A percentile compares a stretch with the other conserved stretches of the same genome.
phyloP scores from a whole-genome alignment of 2,329 filamentous ascomycete genomes.

The Penicillium sp. region DNA sequence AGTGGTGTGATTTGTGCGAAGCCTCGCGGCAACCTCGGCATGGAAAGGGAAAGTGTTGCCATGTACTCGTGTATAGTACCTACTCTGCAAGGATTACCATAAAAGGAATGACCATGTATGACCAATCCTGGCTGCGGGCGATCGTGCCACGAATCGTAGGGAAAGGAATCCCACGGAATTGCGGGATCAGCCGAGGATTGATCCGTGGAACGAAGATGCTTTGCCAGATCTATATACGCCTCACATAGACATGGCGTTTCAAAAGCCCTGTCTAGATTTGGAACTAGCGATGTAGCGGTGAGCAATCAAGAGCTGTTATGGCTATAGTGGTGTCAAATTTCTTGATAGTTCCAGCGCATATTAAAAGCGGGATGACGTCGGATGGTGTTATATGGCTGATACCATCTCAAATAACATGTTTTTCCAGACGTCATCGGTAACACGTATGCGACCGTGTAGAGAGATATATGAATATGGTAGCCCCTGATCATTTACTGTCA shows the following conservation, averaged over 20 bases:
- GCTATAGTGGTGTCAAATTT: neutral
- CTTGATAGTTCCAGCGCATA: neutral
- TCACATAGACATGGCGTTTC: no score
- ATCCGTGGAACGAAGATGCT: slow-evolving; percentile 12
- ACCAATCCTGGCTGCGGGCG: slow-evolving; percentile 9
- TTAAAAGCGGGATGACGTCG: slow-evolving; percentile 16
- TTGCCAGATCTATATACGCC: neutral
- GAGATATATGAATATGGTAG: neutral
- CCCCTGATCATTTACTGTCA: neutral
- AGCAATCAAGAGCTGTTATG: neutral
- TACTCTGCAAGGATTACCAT: slow-evolving; percentile 14
- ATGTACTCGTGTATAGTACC: slow-evolving; percentile 12
- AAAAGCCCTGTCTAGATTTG: no score
- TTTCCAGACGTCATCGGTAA: slow-evolving; percentile 8
- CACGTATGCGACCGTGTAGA: neutral
- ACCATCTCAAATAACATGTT: slow-evolving; percentile 1
- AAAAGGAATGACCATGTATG: slow-evolving; percentile 12
- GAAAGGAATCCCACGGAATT: neutral
- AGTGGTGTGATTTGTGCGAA: slow-evolving; percentile 5
- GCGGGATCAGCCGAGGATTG: slow-evolving; percentile 12
- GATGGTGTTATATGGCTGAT: neutral
- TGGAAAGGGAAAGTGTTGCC: neutral
- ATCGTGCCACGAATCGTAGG: neutral
- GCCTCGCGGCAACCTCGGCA: neutral
- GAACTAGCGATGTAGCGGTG: neutral